Conservation (phyloP, 2,329 filamentous ascomycete genomes). For the Fusarium burgessii region DNA sequence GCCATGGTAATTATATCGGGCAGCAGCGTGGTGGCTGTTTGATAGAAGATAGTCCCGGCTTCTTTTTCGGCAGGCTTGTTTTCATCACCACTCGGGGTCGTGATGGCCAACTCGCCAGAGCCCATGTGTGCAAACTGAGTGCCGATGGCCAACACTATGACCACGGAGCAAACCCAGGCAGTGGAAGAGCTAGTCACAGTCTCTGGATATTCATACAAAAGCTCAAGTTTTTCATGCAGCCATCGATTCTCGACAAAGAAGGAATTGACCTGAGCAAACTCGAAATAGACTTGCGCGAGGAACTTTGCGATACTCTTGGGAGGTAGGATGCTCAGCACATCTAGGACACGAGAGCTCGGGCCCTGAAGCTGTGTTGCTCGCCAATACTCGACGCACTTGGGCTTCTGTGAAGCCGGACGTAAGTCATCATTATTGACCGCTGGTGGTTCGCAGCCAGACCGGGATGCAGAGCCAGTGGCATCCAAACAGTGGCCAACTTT, state of each 20-base stretch:
- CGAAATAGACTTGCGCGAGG: background rate
- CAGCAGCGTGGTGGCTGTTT: too few species aligned
- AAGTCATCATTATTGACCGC: too few species aligned
- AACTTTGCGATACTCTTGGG: background rate
- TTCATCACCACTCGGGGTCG: too few species aligned
- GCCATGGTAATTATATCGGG: too few species aligned
- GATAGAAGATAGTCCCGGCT: too few species aligned
- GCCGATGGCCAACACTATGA: too few species aligned
- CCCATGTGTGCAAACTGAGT: too few species aligned
- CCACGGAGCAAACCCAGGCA: too few species aligned
- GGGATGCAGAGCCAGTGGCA: background rate
- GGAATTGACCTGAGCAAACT: conserved; percentile 1
- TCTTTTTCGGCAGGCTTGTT: too few species aligned
- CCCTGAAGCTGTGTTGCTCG: conserved; percentile 3
- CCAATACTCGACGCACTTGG: too few species aligned
- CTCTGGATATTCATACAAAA: background rate
- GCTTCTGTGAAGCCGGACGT: background rate
- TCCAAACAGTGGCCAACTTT: background rate
- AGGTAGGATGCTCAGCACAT: background rate
- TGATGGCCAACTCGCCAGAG: too few species aligned
- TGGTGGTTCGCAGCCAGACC: too few species aligned
- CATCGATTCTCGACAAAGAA: background rate
- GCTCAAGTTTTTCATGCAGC: background rate
- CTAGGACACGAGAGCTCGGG: background rate
- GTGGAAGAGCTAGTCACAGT: background rate